These are phyloP conservation scores for Cruciata laevipes DNA, from an alignment of 257 asterid genomes.

Conservation along the genomic window DNA sequence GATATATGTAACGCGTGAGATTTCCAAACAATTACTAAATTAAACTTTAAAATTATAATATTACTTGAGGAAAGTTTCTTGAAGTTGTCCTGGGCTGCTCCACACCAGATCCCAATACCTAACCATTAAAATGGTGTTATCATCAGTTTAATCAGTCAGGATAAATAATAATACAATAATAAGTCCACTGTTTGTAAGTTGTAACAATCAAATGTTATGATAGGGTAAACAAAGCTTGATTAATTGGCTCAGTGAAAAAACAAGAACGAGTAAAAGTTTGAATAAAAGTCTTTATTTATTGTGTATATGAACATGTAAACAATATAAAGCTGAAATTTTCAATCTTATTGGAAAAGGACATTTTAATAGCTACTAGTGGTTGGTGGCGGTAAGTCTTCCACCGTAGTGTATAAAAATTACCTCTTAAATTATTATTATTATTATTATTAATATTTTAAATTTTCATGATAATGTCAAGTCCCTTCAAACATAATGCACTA, in stretches of 20 bases:
- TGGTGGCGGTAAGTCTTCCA: not conserved
- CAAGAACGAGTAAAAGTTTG: not conserved
- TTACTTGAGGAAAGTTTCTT: slow-evolving; percentile 31
- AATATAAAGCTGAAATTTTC: not conserved
- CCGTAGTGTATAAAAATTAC: not conserved
- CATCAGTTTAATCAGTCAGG: not conserved
- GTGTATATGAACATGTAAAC: not conserved
- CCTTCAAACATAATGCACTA: too few species aligned
- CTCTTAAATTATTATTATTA: too few species aligned
- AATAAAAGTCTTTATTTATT: not conserved
- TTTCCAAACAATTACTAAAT: not conserved
- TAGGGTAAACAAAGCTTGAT: not conserved
- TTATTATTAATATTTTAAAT: too few species aligned
- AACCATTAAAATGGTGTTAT: not conserved
- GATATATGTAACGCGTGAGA: not conserved
- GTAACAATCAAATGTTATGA: not conserved
- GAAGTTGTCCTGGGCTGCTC: slow-evolving; percentile 33
- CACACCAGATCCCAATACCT: slow-evolving; percentile 71
- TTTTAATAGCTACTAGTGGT: too few species aligned
- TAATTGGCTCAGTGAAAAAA: not conserved
- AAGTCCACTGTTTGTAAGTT: not conserved
- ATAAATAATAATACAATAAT: too few species aligned
- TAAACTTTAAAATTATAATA: not conserved
- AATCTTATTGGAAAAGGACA: not conserved
- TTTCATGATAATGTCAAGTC: too few species aligned